Evolutionary conservation across 495 filamentous ascomycete genomes (phyloP), one percentile per base, ranked within the genome.

Genomic region (Podospora pseudopauciseta): DNA sequence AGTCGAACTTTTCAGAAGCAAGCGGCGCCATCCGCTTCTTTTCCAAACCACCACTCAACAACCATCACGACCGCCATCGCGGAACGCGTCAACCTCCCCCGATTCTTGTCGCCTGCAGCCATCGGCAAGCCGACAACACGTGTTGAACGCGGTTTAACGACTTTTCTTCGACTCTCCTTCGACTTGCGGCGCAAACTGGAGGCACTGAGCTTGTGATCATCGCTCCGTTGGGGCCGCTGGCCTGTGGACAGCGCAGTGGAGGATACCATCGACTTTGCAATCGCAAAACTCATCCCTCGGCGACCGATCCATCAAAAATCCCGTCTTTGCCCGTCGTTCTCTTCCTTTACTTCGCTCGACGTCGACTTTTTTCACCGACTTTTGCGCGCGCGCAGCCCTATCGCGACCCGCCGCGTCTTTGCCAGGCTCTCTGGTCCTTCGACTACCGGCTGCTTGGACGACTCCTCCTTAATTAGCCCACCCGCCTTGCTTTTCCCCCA

Each of bases 141-240:
- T 66, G 27, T 54, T 62, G 67, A 72, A 60, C 60, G 73, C 76
- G 75, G 73, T 73, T 68, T 66, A 67, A 71, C 67, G 74, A 34
- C 39, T 49, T 26, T 30, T 44, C 30, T 32, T 58, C 60, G 61
- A 67, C 68, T 72, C 67, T 66, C 64, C 64, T 13, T 44, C 71
- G 63, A 69, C 30, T 39, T 53, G 57, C 62, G 61, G 66, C 73
- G 68, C 39, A 74, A 53, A 61, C 72, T 74, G 72, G 75, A 66
- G 69, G 64, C 44, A 68, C 64, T 68, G 60, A 66, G 58, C 58
- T 61, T 60, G 63, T 73, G 68, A 70, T 61, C 66, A 69, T 72
- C 74, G 75, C 76, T 76, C 73, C 71, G 68, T 77, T 69, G 70
- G 72, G 75, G 75, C 76, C 76, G 72, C 67, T 68, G 76, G 76